Conservation (phyloP, 495 filamentous ascomycete genomes). For the Saxophila tyrrhenica region DNA sequence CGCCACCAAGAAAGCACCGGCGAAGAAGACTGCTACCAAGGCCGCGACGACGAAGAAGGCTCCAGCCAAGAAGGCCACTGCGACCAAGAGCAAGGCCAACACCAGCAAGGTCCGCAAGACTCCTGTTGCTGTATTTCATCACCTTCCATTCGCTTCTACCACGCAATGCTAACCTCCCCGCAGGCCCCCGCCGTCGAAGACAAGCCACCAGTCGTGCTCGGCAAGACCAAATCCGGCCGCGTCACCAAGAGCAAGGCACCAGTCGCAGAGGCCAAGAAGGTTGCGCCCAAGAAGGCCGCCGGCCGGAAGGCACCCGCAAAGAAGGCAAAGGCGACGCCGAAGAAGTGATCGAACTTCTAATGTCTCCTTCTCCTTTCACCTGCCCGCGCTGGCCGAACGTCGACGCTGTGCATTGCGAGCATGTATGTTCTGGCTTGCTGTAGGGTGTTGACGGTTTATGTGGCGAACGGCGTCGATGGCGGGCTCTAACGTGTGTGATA, state of each 20-base stretch:
- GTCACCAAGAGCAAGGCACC: constrained; percentile 68
- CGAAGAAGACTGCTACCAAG: constrained; percentile 19
- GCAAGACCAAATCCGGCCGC: constrained; percentile 85
- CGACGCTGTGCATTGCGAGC: neutral
- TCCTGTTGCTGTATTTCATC: constrained; percentile 28
- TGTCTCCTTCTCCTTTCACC: neutral
- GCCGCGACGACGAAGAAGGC: constrained; percentile 37
- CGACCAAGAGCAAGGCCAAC: constrained; percentile 28
- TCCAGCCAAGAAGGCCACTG: constrained; percentile 42
- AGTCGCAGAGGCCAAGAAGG: constrained; percentile 31
- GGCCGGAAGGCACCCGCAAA: constrained; percentile 45
- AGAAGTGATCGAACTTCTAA: constrained; percentile 21
- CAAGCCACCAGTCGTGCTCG: constrained; percentile 58
- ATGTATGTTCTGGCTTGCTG: neutral
- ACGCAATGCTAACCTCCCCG: neutral
- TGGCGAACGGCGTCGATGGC: neutral
- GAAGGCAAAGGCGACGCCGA: constrained; percentile 31
- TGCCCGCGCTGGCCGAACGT: neutral
- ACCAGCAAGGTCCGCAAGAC: constrained; percentile 33
- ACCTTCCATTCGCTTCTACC: neutral
- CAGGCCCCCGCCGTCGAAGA: constrained; percentile 59
- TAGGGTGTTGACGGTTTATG: neutral
- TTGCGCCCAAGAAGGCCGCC: constrained; percentile 45
- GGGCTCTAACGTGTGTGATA: neutral
- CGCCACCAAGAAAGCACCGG: constrained; percentile 39